Base-by-base conservation (phyloP, 345 rosid species). In the Microcos paniculata region DNA sequence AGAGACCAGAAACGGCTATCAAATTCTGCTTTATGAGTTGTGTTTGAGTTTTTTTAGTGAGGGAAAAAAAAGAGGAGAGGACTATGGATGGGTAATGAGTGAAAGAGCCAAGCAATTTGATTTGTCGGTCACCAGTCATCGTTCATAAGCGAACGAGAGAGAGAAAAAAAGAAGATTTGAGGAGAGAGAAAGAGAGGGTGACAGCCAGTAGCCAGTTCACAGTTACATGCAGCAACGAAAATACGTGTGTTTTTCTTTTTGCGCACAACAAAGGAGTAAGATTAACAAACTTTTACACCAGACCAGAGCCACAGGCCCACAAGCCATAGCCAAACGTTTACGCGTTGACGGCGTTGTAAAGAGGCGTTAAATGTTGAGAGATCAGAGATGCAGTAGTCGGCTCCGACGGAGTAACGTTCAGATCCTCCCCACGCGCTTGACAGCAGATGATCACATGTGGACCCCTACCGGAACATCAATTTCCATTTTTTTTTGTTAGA, bases 201-300 rank as follows among this genome's bases (percentile, higher is more conserved):
- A 83, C 87, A 84, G 84, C 78, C 79, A 52, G 81, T 55, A 49
- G 76, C 83, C 86, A 84, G 87, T 79, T 81, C 66, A 65, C 7
- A 65, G 21, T 24, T 24, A 4, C 65, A 40, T 15, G n/a, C n/a
- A 23, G 10, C 40, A 64, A 26, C 21, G 70, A 15, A 45, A 65
- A 42, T 12, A 6, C 40, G 70, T 21, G 52, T 26, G 28, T n/a
- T 38, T n/a, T 64, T 14, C 16, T 48, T 58, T 38, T 21, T 6
- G 51, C 4, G n/a, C n/a, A n/a, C n/a, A n/a, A 12, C 49, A 38
- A 12, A 40, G 49, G 21, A 5, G 43, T 6, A 4, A 19, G 21
- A 30, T 5, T 19, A 16, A 16, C 8, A 15, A 42, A 61, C 16
- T 31, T 61, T 14, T 19, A 48, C 53, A 49, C 53, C n/a, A 7